A percentile compares a stretch with the other conserved stretches of the same genome.
Conservation (phyloP, 352 stramenopile species). For the Phytophthora cryptogea region DNA sequence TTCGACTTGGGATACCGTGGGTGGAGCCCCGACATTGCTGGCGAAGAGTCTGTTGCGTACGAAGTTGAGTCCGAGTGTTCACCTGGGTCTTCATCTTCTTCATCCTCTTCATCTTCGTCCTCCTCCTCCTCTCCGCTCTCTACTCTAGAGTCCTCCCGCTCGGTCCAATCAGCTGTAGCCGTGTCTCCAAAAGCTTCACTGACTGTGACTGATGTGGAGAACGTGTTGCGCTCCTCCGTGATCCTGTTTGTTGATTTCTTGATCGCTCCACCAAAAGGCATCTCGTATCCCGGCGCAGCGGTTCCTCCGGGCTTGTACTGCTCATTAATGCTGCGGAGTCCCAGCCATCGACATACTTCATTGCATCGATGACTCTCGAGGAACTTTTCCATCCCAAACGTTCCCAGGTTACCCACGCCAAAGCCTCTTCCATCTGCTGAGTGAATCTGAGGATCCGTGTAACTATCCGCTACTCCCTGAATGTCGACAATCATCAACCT, state of each 20-base stretch:
- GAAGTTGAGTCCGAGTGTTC: conserved; percentile 36
- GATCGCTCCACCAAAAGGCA: conserved; percentile 76
- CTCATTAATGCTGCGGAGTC: conserved; percentile 74
- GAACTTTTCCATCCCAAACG: conserved; percentile 88
- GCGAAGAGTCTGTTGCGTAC: conserved; percentile 32
- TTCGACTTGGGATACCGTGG: conserved; percentile 21
- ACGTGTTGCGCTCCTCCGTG: conserved; percentile 83
- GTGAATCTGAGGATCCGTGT: conserved; percentile 87
- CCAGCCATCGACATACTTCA: conserved; percentile 84
- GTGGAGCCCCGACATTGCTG: conserved; percentile 28
- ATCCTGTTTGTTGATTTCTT: conserved; percentile 86
- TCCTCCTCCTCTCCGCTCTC: conserved; percentile 33
- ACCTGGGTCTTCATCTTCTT: conserved; percentile 24
- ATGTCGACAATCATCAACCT: conserved; percentile 88
- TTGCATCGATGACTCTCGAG: conserved; percentile 88
- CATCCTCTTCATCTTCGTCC: conserved; percentile 11
- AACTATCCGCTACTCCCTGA: conserved; percentile 84
- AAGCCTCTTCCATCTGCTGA: conserved; percentile 81
- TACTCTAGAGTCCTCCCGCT: conserved; percentile 23
- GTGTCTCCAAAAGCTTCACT: conserved; percentile 74
- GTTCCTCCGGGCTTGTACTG: conserved; percentile 80
- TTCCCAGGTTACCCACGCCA: conserved; percentile 83
- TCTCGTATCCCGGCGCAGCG: conserved; percentile 76
- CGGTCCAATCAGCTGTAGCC: conserved; percentile 31
- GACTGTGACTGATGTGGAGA: conserved; percentile 79